Percentiles rank a stretch among this genome's conserved stretches.
These are phyloP conservation scores for Rubroshorea leprosula DNA, from an alignment of 345 rosid species.

Conservation along the genomic window DNA sequence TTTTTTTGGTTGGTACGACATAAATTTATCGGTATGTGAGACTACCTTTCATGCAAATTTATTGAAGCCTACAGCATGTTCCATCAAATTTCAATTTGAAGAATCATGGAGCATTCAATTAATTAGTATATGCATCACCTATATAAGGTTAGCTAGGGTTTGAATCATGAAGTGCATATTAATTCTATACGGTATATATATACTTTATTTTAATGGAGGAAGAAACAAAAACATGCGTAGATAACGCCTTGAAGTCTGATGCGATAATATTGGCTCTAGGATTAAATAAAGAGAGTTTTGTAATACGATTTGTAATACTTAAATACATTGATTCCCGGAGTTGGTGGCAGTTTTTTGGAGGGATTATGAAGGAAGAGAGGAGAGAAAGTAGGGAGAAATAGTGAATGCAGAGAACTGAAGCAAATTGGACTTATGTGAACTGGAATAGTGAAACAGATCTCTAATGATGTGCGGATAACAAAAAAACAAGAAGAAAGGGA, in stretches of 20 bases:
- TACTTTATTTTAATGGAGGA: too few relatives aligned
- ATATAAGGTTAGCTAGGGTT: too few relatives aligned
- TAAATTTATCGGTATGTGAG: too few relatives aligned
- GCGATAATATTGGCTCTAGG: constrained; percentile 45
- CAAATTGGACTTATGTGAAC: constrained; percentile 40
- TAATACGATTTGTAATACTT: constrained; percentile 29
- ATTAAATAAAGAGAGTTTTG: constrained; percentile 17
- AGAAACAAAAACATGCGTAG: too few relatives aligned
- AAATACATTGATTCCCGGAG: constrained; percentile 57
- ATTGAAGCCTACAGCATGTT: constrained; percentile 22
- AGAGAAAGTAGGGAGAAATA: too few relatives aligned
- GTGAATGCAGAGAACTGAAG: constrained; percentile 38
- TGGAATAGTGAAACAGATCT: too few relatives aligned
- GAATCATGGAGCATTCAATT: too few relatives aligned
- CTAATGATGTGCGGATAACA: constrained; percentile 8
- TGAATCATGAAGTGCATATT: too few relatives aligned
- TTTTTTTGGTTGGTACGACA: too few relatives aligned
- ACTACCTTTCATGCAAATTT: constrained; percentile 17
- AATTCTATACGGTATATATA: too few relatives aligned
- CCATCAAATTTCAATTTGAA: constrained; percentile 15
- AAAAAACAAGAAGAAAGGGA: constrained; percentile 57
- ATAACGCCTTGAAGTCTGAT: constrained; percentile 30
- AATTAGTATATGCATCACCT: too few relatives aligned
- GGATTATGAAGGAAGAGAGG: constrained; percentile 32
- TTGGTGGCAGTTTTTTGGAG: constrained; percentile 63